Base-by-base conservation (phyloP, 2,329 filamentous ascomycete species). In the Pseudogymnoascus sp. region DNA sequence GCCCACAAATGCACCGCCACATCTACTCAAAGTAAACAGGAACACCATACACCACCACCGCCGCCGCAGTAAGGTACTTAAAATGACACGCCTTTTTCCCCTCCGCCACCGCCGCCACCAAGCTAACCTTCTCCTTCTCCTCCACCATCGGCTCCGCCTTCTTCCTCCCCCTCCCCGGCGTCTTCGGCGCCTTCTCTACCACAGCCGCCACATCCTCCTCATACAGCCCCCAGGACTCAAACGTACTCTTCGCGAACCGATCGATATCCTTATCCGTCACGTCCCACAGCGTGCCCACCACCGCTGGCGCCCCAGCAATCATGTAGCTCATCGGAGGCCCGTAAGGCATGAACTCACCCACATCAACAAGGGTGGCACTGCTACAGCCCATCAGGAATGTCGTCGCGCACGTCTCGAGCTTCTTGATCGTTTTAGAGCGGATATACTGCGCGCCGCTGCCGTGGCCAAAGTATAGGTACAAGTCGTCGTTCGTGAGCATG, bases 211-310 rank as follows among this genome's bases (percentile, higher is more conserved):
- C 40, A 29, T 26, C 60, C 2, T 69, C 68, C 2, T 69, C 68
- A 58, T 73, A 71, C 39, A 99, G 73, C 0, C 94, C 94, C 94
- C 94, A 99, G 68, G 88, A 82, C 71, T 94, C 89, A 72, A 96
- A 89, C 2, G 89, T 79, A 26, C 82, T 80, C 35, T 87, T 85
- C 0, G 92, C 89, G 73, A 96, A 96, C 15, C 92, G 88, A 76
- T 99, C 95, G 72, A 97, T 96, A 73, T 99, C 94, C 69, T 90
- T 90, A 73, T 99, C 94, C 8, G 94, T 99, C 58, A 99, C 94
- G 74, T 99, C 94, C 94, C 94, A 99, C 37, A 99, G 79, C 13
- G 92, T 97, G 50, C 92, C 94, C 1, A 97, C 86, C 8, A 97
- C 84, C 0, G 93, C 92, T 3, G 91, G 92, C 67, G 83, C 85